A percentile compares a stretch with the other conserved stretches of the same genome.
Conservation (phyloP, 495 filamentous ascomycete species). For the Aspergillus biplanus region DNA sequence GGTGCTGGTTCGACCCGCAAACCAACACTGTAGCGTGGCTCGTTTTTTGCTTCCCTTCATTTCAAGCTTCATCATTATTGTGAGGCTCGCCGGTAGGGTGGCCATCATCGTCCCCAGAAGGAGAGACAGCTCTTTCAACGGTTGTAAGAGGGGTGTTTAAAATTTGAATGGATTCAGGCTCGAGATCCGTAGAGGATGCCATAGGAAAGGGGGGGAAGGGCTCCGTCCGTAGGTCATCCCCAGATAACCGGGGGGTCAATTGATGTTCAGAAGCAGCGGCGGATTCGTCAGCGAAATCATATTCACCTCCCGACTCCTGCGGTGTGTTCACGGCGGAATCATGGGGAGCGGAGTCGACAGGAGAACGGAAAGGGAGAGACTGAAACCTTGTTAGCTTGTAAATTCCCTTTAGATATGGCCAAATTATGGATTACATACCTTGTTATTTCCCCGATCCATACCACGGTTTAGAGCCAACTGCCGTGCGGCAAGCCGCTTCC, state of each 20-base stretch:
- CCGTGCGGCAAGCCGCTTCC: conserved; percentile 71
- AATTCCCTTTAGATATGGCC: not conserved
- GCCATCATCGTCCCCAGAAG: not conserved
- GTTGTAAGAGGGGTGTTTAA: not conserved
- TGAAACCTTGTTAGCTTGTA: conserved; percentile 2
- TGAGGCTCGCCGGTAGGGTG: not conserved
- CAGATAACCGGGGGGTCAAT: conserved; percentile 23
- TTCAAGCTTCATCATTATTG: conserved; percentile 1
- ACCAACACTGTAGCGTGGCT: conserved; percentile 14
- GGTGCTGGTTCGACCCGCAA: conserved; percentile 25
- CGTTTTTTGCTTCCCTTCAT: not conserved
- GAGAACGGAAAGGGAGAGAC: conserved; percentile 15
- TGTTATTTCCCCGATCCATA: conserved; percentile 38
- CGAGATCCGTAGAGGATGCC: conserved; percentile 13
- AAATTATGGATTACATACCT: conserved; percentile 27
- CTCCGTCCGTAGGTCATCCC: conserved; percentile 35
- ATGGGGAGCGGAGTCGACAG: conserved; percentile 12
- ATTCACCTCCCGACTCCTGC: conserved; percentile 20
- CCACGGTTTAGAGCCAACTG: conserved; percentile 73
- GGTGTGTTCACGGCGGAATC: conserved; percentile 14
- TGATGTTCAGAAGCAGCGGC: conserved; percentile 19
- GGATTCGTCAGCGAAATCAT: conserved; percentile 4
- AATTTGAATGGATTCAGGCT: not conserved
- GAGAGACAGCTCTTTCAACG: conserved; percentile 3
- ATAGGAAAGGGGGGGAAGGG: conserved; percentile 42